phyloP scores from a whole-genome alignment of 352 stramenopile genomes.

The Pythium guiyangense region DNA sequence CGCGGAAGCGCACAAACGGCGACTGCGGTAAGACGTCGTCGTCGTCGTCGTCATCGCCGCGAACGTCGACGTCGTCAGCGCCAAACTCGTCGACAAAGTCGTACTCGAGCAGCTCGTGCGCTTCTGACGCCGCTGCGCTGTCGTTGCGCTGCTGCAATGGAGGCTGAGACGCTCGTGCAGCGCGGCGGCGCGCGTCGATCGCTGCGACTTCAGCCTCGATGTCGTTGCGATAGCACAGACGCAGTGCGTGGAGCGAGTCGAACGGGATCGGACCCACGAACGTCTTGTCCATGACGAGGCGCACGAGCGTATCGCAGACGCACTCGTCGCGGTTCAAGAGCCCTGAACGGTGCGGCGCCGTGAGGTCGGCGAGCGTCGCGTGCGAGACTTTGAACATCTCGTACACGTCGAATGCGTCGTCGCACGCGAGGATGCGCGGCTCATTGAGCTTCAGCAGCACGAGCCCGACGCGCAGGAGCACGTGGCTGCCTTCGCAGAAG shows the following conservation, averaged over 20 bases:
- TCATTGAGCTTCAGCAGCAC: constrained; percentile 82
- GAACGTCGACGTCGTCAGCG: constrained; percentile 32
- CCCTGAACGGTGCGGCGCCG: constrained; percentile 45
- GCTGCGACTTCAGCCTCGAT: constrained; percentile 53
- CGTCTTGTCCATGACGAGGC: constrained; percentile 78
- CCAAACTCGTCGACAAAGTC: constrained; percentile 79
- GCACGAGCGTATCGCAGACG: constrained; percentile 76
- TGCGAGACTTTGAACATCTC: constrained; percentile 80
- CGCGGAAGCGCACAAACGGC: constrained; percentile 57
- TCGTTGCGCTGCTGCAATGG: not conserved
- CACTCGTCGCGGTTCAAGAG: constrained; percentile 77
- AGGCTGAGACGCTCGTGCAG: constrained; percentile 2
- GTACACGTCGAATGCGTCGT: constrained; percentile 78
- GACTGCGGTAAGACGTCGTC: constrained; percentile 39
- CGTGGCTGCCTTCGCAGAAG: constrained; percentile 87
- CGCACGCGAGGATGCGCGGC: constrained; percentile 60
- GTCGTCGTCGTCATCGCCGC: constrained; percentile 19
- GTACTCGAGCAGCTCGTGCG: constrained; percentile 56
- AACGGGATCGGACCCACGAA: constrained; percentile 73
- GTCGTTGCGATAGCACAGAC: constrained; percentile 51
- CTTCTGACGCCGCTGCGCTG: not conserved
- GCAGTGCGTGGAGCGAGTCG: constrained; percentile 69
- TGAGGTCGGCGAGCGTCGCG: constrained; percentile 51
- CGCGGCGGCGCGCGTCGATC: constrained; percentile 24
- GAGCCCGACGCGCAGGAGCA: constrained; percentile 81